Base-by-base conservation (phyloP, 305 asterid species). In the Stenogyne calaminthoides region DNA sequence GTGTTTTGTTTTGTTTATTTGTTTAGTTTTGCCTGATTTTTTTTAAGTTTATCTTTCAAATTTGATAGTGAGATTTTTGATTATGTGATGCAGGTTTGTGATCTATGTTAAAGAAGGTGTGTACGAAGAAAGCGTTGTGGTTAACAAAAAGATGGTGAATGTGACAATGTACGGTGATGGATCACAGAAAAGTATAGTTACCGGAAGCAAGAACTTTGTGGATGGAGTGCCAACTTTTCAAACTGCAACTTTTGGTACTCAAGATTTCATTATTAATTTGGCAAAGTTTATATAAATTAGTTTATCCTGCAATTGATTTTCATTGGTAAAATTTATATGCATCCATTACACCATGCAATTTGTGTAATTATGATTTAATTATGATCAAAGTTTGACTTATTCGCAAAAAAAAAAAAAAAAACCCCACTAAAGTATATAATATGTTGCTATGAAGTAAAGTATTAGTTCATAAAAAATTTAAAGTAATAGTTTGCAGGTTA, bases 161-260 rank as follows among this genome's bases (percentile, higher is more conserved):
- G 32, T 71, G 34, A 59, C 22, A 7, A 71, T 71, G 59, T 71
- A 71, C 15, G 76, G 76, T 1, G 76, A 71, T 19, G 76, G 69
- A 42, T 42, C 61, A 0, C 11, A 66, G 9, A 60, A 46, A 8
- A 27, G 8, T 16, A 12, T 71, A 22, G 69, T 71, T 61, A 71
- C 76, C 37, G 76, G 62, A 4, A 71, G 36, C 39, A 71, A 71
- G 39, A 20, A 56, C 34, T 71, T 27, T 29, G 56, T 15, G 7
- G 61, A 42, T 57, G 76, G 69, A 55, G 11, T 60, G n/a, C 64
- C 76, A 12, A 71, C 76, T 22, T 60, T 25, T 44, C 46, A 60
- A 18, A 60, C 76, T 0, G 62, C 76, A 29, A 32, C 76, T 22
- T 71, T 71, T 44, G 64, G 75, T 10, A 65, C 2, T 55, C 42